phyloP scores from a whole-genome alignment of 164 flowering plant genomes.

The Kingdonia uniflora region DNA sequence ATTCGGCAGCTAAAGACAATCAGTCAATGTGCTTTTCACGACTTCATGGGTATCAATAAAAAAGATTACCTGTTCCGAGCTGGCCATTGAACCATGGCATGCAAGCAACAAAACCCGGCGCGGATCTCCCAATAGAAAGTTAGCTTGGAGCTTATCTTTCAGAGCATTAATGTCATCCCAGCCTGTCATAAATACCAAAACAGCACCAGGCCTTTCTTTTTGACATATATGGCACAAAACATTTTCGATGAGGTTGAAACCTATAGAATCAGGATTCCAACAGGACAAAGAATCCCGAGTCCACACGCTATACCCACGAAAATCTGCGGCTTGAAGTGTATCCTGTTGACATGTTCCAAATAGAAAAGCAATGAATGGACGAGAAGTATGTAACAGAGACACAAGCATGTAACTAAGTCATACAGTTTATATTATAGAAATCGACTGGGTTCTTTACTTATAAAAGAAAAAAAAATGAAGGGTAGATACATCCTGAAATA shows the following conservation, averaged over 20 bases:
- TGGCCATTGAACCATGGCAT: slow-evolving; percentile 98
- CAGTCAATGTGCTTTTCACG: no score
- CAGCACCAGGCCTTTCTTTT: slow-evolving; percentile 74
- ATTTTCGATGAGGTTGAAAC: slow-evolving; percentile 83
- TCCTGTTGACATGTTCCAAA: slow-evolving; percentile 36
- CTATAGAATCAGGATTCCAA: slow-evolving; percentile 94
- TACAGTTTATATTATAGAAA: no score
- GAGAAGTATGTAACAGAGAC: no score
- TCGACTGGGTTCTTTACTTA: no score
- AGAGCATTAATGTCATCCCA: slow-evolving; percentile 96
- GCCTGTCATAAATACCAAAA: slow-evolving; percentile 95
- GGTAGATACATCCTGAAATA: no score
- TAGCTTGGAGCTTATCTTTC: slow-evolving; percentile 74
- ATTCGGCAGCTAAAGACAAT: no score
- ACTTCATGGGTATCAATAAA: no score
- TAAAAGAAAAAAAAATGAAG: no score
- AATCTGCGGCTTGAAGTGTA: slow-evolving; percentile 60
- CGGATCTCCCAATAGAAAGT: slow-evolving; percentile 75
- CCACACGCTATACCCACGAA: slow-evolving; percentile 39
- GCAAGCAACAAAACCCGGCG: slow-evolving; percentile 69
- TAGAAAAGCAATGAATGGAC: background rate
- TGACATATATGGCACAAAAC: slow-evolving; percentile 68
- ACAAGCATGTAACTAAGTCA: no score
- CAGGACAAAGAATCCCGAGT: slow-evolving; percentile 69
- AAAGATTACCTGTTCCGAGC: slow-evolving; percentile 77